These are phyloP conservation scores for Didymella pinodella DNA, from an alignment of 2,329 filamentous ascomycete genomes.

Conservation along the genomic window DNA sequence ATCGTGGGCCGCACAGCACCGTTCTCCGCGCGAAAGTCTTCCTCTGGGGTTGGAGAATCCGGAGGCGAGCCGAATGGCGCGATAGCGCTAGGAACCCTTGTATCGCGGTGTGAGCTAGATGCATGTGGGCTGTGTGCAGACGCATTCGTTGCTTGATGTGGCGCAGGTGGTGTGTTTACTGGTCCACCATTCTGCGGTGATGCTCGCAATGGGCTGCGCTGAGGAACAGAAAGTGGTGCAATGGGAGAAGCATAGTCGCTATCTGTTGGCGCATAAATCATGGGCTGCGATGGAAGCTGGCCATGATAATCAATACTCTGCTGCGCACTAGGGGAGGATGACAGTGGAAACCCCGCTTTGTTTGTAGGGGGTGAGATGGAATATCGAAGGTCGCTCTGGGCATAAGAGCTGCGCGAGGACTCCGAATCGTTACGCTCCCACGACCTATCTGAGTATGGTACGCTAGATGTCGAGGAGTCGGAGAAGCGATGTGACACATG, in stretches of 20 bases:
- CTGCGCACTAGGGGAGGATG: conserved; percentile 7
- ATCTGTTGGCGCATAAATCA: conserved; percentile 16
- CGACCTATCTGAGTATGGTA: conserved; percentile 39
- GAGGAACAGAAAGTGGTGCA: conserved; percentile 27
- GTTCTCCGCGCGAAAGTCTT: conserved; percentile 1
- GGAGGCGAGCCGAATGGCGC: conserved; percentile 14
- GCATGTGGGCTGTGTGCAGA: background rate
- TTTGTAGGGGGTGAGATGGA: conserved; percentile 4
- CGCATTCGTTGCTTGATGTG: background rate
- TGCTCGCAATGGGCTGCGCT: conserved; percentile 12
- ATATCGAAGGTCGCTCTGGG: conserved; percentile 11
- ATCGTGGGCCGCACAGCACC: conserved; percentile 1
- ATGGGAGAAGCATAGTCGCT: conserved; percentile 19
- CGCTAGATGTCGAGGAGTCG: conserved; percentile 35
- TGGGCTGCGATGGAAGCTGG: conserved; percentile 2
- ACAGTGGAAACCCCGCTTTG: conserved; percentile 5
- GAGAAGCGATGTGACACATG: conserved; percentile 34
- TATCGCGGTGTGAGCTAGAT: background rate
- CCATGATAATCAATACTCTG: conserved; percentile 12
- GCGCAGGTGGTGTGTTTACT: background rate
- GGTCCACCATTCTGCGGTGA: conserved; percentile 1
- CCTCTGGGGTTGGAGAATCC: conserved; percentile 3
- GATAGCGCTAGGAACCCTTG: conserved; percentile 6
- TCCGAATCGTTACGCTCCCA: conserved; percentile 38
- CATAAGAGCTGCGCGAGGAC: conserved; percentile 36